A percentile compares a stretch with the other conserved stretches of the same genome.
Conservation (phyloP, 139 green algal species). For the Parachlorella kessleri region DNA sequence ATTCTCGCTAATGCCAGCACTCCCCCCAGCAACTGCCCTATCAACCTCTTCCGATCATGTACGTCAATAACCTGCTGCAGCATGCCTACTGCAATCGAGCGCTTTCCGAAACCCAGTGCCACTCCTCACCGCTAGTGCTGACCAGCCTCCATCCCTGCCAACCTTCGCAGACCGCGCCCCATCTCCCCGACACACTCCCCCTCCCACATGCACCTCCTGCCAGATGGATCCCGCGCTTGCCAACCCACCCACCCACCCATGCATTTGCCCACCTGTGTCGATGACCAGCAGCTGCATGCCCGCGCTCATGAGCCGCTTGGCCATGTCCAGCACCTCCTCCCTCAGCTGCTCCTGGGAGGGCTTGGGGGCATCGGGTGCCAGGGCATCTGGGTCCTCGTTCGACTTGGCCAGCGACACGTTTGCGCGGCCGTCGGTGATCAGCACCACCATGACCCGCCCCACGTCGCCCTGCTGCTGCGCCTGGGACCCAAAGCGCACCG, state of each 20-base stretch:
- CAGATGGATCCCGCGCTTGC: not conserved
- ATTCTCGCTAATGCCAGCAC: no score
- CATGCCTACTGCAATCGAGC: no score
- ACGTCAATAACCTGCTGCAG: no score
- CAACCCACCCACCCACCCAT: not conserved
- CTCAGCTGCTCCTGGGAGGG: conserved; percentile 58
- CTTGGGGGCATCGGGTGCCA: conserved; percentile 83
- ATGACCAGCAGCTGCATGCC: conserved; percentile 97
- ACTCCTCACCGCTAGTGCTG: no score
- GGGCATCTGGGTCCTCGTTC: conserved; percentile 91
- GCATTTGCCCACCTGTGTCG: conserved; percentile 82
- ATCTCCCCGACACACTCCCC: no score
- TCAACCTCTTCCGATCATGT: no score
- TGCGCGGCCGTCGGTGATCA: conserved; percentile 97
- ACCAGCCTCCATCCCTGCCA: no score
- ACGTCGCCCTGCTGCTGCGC: conserved; percentile 84
- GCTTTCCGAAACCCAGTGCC: no score
- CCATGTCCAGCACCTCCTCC: conserved; percentile 92
- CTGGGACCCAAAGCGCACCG: conserved; percentile 73
- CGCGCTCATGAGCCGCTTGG: conserved; percentile 66
- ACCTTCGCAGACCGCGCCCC: no score
- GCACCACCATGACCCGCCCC: conserved; percentile 95
- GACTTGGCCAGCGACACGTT: conserved; percentile 93
- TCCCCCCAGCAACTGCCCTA: no score
- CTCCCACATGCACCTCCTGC: no score